Evolutionary conservation across 1,284 basidiomycete species (phyloP).

Genomic region (Cryptococcus depauperatus): DNA sequence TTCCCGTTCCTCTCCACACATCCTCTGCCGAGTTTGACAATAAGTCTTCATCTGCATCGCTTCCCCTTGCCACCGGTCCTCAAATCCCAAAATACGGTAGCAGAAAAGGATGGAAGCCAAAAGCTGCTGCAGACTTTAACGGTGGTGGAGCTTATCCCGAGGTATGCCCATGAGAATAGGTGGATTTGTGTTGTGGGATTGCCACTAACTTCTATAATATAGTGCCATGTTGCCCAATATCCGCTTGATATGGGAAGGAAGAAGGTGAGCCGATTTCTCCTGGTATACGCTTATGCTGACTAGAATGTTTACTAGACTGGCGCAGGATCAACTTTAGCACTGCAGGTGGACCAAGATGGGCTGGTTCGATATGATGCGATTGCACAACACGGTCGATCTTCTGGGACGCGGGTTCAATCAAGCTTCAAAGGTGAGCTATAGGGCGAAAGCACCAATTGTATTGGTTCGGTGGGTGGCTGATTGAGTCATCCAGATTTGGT

Average conservation of each 20-base stretch:
- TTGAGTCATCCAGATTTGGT: constrained; percentile 68
- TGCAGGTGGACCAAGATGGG: constrained; percentile 93
- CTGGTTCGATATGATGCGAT: constrained; percentile 96
- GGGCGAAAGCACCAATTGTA: no score
- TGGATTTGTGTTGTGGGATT: neutral
- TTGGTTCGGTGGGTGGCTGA: neutral
- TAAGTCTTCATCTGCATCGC: constrained; percentile 12
- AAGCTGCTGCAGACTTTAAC: constrained; percentile 71
- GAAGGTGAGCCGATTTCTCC: constrained; percentile 56
- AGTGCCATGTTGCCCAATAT: constrained; percentile 92
- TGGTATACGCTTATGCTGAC: neutral
- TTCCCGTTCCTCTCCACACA: constrained; percentile 36
- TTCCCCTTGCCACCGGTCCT: constrained; percentile 14
- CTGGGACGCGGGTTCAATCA: constrained; percentile 79
- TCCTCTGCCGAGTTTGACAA: constrained; percentile 29
- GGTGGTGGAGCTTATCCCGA: constrained; percentile 95
- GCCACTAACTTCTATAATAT: constrained; percentile 3
- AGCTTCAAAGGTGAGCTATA: constrained; percentile 68
- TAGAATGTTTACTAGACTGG: constrained; percentile 56
- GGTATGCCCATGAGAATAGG: constrained; percentile 19
- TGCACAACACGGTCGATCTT: constrained; percentile 84
- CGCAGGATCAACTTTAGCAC: constrained; percentile 83
- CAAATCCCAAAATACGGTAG: constrained; percentile 58
- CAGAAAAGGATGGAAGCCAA: constrained; percentile 79
- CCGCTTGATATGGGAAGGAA: constrained; percentile 91